phyloP scores from a whole-genome alignment of 2,329 filamentous ascomycete genomes.

The Lojkania enalia region DNA sequence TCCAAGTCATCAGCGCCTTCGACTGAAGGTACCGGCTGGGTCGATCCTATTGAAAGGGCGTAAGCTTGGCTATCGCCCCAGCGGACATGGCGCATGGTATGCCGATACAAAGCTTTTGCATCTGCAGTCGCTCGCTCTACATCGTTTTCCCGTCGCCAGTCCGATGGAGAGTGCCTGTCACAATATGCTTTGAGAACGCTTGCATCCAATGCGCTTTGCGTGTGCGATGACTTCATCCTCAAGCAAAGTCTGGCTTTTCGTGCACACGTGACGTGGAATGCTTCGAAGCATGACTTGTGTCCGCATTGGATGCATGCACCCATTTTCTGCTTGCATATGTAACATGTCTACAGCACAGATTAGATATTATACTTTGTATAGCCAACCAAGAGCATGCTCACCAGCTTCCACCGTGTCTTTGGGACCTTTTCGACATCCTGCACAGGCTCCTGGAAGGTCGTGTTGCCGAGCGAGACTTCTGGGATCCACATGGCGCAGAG shows the following conservation, averaged over 20 bases:
- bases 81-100: constrained; percentile 82
- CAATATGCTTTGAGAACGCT: constrained; percentile 92
- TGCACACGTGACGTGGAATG: constrained; percentile 96
- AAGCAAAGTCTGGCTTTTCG: constrained; percentile 83
- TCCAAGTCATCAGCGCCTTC: constrained; percentile 51
- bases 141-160: constrained; percentile 84
- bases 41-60: constrained; percentile 77
- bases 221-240: constrained; percentile 93
- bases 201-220: constrained; percentile 74
- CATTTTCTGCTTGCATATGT: constrained; percentile 97
- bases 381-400: constrained; percentile 26
- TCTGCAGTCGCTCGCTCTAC: constrained; percentile 79
- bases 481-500: constrained; percentile 99
- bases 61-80: constrained; percentile 91
- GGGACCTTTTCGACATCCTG: constrained; percentile 98
- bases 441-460: constrained; percentile 97
- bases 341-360: constrained; percentile 64
- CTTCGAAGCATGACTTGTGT: constrained; percentile 95
- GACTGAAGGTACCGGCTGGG: constrained; percentile 60
- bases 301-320: constrained; percentile 97
- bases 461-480: constrained; percentile 92
- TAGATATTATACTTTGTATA: constrained; percentile 9
- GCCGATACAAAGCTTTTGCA: constrained; percentile 86
- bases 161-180: constrained; percentile 87
- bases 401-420: constrained; percentile 86